Base-by-base conservation (phyloP, 148 eudicot genomes). In the Fagopyrum homotropicum region DNA sequence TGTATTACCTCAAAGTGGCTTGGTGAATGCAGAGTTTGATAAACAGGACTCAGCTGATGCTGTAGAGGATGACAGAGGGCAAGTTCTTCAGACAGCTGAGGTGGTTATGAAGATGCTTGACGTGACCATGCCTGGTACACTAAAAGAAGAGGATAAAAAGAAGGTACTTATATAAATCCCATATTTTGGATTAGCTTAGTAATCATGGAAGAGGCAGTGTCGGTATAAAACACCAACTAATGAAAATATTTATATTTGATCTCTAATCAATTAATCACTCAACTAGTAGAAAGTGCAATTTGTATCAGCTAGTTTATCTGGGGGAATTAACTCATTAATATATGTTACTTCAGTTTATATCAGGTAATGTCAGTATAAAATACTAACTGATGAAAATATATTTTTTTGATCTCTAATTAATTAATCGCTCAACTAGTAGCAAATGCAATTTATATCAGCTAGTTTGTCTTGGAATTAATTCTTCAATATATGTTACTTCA, bases 81-180 rank as follows among this genome's bases (percentile, higher is more conserved):
- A 93, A 75, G 87, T 86, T 59, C 85, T 89, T 59, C 96, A 85
- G 80, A 83, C 97, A 52, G 85, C 97, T 61, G 75, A 85, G 82
- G 86, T 95, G 71, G 93, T 92, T 68, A 86, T 95, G 86, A 92
- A 95, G 68, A 89, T 95, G 93, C 96, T 95, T 82, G 97, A 95
- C 80, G 87, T 84, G 75, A 85, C 93, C 26, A 89, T 92, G 89
- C 98, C 98, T 29, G 92, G 85, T 45, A 82, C 93, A 51, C 83
- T 95, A 69, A 80, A 87, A 73, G 97, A 90, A 79, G 93, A 87
- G 81, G 88, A 85, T 73, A 95, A 92, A 87, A 84, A 75, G 72
- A 89, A 89, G 97, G 98, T 95, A 83, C 71, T 45, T 26, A 3
- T 30, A 4, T 54, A 35, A 64, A 64, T 30, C 45, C 17, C 7